Evolutionary conservation across 2,329 filamentous ascomycete species (phyloP).

Genomic region (Boeremia exigua): DNA sequence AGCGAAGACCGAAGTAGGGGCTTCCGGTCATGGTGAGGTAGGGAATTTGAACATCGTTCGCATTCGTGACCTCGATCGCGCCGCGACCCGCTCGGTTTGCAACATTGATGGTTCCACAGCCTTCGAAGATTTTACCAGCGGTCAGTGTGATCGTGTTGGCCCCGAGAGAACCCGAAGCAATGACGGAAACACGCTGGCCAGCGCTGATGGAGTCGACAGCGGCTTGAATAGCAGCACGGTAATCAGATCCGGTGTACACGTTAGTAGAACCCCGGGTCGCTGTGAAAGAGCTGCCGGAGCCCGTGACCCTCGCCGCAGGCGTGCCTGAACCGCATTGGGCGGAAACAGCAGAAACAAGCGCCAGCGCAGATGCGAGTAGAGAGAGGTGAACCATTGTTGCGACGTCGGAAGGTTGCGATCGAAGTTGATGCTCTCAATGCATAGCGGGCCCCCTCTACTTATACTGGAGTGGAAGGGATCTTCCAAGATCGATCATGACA

Average conservation of each 20-base stretch:
- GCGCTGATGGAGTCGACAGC: slow-evolving; percentile 59
- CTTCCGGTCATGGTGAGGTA: slow-evolving; percentile 64
- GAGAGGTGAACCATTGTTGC: slow-evolving; percentile 46
- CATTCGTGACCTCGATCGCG: slow-evolving; percentile 61
- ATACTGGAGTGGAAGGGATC: not conserved
- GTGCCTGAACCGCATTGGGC: slow-evolving; percentile 59
- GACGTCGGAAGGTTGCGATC: not conserved
- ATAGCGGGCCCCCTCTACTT: not conserved
- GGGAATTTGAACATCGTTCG: slow-evolving; percentile 59
- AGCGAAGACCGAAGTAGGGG: slow-evolving; percentile 64
- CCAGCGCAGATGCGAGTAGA: slow-evolving; percentile 51
- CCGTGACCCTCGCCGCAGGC: slow-evolving; percentile 56
- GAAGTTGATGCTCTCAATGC: not conserved
- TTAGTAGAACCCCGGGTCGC: slow-evolving; percentile 53
- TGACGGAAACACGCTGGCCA: slow-evolving; percentile 61
- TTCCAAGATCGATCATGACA: not conserved
- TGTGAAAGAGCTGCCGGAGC: slow-evolving; percentile 54
- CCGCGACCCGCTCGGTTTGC: slow-evolving; percentile 54
- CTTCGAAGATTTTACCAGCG: slow-evolving; percentile 64
- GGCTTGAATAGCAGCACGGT: slow-evolving; percentile 61
- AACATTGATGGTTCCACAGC: slow-evolving; percentile 63
- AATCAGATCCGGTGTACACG: slow-evolving; percentile 62
- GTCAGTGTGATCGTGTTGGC: slow-evolving; percentile 59
- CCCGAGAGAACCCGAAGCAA: slow-evolving; percentile 63
- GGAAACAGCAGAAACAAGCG: slow-evolving; percentile 46